A percentile compares a stretch with the other conserved stretches of the same genome.
Evolutionary conservation across 73 alveolate genomes (phyloP).

Genomic region (Paramecium caudatum): DNA sequence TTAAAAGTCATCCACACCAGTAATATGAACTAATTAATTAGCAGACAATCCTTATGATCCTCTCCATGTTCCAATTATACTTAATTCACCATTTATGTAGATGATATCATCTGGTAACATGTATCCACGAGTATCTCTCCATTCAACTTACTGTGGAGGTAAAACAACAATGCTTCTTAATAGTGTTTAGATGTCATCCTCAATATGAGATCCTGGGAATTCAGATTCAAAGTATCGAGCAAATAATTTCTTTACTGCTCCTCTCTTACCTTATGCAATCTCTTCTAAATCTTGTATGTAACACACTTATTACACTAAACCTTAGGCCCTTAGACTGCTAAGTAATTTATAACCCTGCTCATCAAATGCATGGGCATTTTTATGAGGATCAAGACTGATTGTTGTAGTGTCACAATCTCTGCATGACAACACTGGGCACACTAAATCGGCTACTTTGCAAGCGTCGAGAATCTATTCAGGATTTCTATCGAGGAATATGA

Average conservation of each 20-base stretch:
- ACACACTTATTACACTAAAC: slow-evolving; percentile 93
- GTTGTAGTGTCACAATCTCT: slow-evolving; percentile 86
- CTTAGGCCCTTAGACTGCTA: slow-evolving; percentile 92
- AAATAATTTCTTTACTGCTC: slow-evolving; percentile 91
- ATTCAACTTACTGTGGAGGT: slow-evolving; percentile 85
- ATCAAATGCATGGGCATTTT: slow-evolving; percentile 94
- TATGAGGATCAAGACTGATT: slow-evolving; percentile 94
- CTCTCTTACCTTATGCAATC: slow-evolving; percentile 85
- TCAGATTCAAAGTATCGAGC: slow-evolving; percentile 94
- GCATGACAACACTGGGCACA: slow-evolving; percentile 91
- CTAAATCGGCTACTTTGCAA: slow-evolving; percentile 94
- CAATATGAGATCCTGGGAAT: slow-evolving; percentile 86
- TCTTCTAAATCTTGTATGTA: slow-evolving; percentile 89
- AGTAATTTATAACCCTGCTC: slow-evolving; percentile 93
- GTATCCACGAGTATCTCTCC: slow-evolving; percentile 91
- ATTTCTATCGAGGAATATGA: slow-evolving; percentile 69
- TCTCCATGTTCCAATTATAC: slow-evolving; percentile 91
- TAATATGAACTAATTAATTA: slow-evolving; percentile 94
- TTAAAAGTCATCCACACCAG: slow-evolving; percentile 96
- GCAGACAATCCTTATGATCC: slow-evolving; percentile 84
- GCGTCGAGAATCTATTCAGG: slow-evolving; percentile 84
- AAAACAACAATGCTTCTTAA: slow-evolving; percentile 86
- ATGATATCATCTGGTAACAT: slow-evolving; percentile 89
- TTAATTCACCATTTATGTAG: slow-evolving; percentile 79
- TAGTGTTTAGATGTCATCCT: slow-evolving; percentile 78